These are phyloP conservation scores for Skeletonema grethae DNA, from an alignment of 108 stramenopile species.

Conservation along the genomic window DNA sequence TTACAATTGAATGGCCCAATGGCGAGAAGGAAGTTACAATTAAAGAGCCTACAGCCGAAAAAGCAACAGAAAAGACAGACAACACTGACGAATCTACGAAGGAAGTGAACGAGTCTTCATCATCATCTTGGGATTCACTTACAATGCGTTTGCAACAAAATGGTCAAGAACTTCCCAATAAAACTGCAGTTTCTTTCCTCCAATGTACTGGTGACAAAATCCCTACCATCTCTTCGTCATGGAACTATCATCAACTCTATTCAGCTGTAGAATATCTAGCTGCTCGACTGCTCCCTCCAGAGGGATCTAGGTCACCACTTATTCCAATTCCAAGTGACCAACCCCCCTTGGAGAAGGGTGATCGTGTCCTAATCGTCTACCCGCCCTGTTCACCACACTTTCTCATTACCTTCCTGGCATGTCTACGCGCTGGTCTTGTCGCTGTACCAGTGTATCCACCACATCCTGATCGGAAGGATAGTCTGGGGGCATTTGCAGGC, in stretches of 20 bases:
- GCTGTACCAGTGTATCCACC: conserved; percentile 98
- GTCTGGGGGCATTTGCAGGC: conserved; percentile 74
- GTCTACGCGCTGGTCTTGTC: conserved; percentile 87
- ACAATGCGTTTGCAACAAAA: conserved; percentile 7
- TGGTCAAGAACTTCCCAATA: conserved; percentile 18
- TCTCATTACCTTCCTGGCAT: conserved; percentile 94
- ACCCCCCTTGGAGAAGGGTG: conserved; percentile 45
- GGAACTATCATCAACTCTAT: conserved; percentile 37
- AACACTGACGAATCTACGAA: not conserved
- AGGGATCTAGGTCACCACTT: not conserved
- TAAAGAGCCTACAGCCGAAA: not conserved
- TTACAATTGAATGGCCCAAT: conserved; percentile 20
- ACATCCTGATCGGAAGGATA: conserved; percentile 80
- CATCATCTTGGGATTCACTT: conserved; percentile 10
- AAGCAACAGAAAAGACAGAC: not conserved
- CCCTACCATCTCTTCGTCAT: conserved; percentile 29
- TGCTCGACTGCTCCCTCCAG: conserved; percentile 26
- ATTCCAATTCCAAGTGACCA: conserved; percentile 16
- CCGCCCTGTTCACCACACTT: conserved; percentile 94
- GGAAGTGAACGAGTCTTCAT: not conserved
- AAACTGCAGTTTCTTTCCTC: conserved; percentile 51
- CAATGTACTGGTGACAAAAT: conserved; percentile 14
- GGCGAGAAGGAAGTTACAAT: conserved; percentile 19
- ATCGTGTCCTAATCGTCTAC: conserved; percentile 92
- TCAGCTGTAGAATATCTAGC: conserved; percentile 43